Evolutionary conservation across 148 eudicot genomes (phyloP).

Genomic region (Spergularia bocconei): DNA sequence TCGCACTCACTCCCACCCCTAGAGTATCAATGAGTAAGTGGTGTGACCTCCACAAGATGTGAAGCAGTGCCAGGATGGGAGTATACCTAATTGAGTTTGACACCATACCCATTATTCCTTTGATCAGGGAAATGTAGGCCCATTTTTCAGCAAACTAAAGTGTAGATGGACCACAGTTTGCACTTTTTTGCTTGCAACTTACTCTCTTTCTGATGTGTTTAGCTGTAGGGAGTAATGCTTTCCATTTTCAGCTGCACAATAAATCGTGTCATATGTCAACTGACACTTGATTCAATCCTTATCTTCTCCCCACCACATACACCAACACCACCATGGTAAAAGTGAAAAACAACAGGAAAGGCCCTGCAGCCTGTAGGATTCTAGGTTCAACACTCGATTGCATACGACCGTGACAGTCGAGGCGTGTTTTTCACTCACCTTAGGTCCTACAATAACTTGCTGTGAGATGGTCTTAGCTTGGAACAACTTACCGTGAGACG

Average conservation of each 20-base stretch:
- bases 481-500: no score
- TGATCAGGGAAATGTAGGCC: constrained; percentile 5
- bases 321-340: neutral
- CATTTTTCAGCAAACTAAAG: constrained; percentile 4
- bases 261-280: neutral
- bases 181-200: neutral
- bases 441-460: no score
- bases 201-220: constrained; percentile 13
- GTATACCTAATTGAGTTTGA: neutral
- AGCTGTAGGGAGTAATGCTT: constrained; percentile 6
- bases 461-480: no score
- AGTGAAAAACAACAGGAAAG: neutral
- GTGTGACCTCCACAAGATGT: no score
- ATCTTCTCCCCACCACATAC: neutral
- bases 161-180: constrained; percentile 6
- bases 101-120: neutral
- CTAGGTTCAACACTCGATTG: neutral
- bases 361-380: neutral
- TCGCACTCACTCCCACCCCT: no score
- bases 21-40: no score
- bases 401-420: no score
- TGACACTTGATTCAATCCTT: neutral
- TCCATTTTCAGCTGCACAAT: constrained; percentile 16
- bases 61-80: no score
- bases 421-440: no score